phyloP scores from a whole-genome alignment of 2,329 filamentous ascomycete genomes.

The Fusarium beomiforme region DNA sequence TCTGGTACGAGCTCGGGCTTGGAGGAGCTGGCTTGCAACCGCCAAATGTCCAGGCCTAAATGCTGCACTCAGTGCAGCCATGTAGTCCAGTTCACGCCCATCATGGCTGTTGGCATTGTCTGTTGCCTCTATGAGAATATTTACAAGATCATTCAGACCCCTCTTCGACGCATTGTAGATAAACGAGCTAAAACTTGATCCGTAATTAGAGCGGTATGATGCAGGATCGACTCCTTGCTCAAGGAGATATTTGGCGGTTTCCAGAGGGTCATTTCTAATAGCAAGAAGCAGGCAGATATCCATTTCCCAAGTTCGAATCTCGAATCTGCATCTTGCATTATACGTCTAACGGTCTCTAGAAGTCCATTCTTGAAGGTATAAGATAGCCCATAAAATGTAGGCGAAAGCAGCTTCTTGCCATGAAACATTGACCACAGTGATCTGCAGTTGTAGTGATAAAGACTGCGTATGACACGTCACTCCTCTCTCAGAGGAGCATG shows the following conservation, averaged over 20 bases:
- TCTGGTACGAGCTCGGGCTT: neutral
- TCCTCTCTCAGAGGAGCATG: too few relatives aligned
- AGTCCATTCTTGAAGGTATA: neutral
- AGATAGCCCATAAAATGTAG: too few relatives aligned
- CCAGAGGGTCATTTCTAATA: accelerated
- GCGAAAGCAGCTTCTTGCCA: too few relatives aligned
- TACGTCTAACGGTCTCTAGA: accelerated
- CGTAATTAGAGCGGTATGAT: neutral
- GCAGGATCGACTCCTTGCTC: neutral
- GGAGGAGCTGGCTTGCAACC: neutral
- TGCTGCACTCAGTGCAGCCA: neutral
- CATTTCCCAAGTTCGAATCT: too few relatives aligned
- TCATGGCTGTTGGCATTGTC: neutral
- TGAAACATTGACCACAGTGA: too few relatives aligned
- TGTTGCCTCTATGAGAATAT: neutral
- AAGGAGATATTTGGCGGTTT: neutral
- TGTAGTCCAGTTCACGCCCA: accelerated
- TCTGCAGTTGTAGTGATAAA: too few relatives aligned
- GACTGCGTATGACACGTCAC: too few relatives aligned
- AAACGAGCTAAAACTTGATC: too few relatives aligned
- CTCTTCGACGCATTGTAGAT: neutral
- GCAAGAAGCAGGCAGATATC: neutral
- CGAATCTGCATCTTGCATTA: neutral
- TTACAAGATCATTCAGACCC: neutral
- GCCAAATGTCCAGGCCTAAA: neutral